Evolutionary conservation across 1,139 yeast genomes (phyloP).

Genomic region (Eremothecium gossypii): DNA sequence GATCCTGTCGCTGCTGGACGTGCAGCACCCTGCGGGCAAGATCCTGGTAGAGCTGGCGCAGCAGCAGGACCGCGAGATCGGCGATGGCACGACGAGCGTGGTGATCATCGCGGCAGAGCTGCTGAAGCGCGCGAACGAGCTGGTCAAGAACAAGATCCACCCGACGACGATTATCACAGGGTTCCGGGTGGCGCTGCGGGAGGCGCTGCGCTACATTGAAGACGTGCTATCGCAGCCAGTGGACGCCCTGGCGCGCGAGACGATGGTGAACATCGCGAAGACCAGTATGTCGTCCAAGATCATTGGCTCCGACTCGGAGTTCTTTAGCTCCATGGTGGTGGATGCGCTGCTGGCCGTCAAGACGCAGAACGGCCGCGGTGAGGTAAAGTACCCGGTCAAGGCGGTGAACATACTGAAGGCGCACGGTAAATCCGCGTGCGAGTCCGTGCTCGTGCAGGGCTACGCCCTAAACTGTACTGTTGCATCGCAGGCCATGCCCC

Average conservation of each 20-base stretch:
- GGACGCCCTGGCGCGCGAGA: slow-evolving; percentile 74
- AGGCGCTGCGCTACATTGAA: slow-evolving; percentile 80
- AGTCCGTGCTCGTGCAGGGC: slow-evolving; percentile 81
- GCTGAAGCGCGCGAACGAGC: slow-evolving; percentile 84
- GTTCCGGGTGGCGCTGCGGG: slow-evolving; percentile 85
- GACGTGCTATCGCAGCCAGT: slow-evolving; percentile 80
- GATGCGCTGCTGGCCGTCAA: slow-evolving; percentile 95
- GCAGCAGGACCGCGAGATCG: slow-evolving; percentile 98
- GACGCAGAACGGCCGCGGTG: slow-evolving; percentile 83
- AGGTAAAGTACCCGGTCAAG: slow-evolving; percentile 87
- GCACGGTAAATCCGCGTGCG: slow-evolving; percentile 87
- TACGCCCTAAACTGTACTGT: slow-evolving; percentile 96
- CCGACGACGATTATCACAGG: slow-evolving; percentile 98
- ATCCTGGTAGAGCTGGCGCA: slow-evolving; percentile 95
- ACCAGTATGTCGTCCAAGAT: slow-evolving; percentile 96
- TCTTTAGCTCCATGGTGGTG: slow-evolving; percentile 83
- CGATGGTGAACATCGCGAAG: slow-evolving; percentile 78
- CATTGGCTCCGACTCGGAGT: slow-evolving; percentile 91
- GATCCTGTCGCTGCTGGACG: slow-evolving; percentile 79
- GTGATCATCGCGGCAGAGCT: slow-evolving; percentile 92
- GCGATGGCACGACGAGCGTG: slow-evolving; percentile 97
- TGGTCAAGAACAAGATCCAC: slow-evolving; percentile 88
- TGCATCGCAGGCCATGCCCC: slow-evolving; percentile 95
- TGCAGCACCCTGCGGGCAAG: slow-evolving; percentile 98
- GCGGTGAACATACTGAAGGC: slow-evolving; percentile 95